phyloP scores from a whole-genome alignment of 805 yeast genomes.

The Saccharomyces eubayanus region DNA sequence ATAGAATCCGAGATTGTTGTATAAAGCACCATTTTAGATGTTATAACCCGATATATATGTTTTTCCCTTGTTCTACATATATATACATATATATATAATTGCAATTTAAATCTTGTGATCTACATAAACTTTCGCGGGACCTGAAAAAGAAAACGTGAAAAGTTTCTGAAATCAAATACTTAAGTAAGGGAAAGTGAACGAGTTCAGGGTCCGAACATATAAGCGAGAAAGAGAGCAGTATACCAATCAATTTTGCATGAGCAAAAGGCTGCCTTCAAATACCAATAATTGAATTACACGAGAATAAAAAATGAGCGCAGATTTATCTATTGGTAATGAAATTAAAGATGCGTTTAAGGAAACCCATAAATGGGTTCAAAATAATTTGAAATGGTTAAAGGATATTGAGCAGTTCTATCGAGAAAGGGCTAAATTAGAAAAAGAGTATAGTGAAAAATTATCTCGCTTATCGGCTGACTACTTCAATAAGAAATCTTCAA shows the following conservation, averaged over 20 bases:
- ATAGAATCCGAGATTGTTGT: conserved; percentile 39
- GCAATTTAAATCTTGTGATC: background rate
- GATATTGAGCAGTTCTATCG: conserved; percentile 79
- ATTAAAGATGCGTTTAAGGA: conserved; percentile 71
- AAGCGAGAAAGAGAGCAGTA: background rate
- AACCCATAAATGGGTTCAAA: conserved; percentile 70
- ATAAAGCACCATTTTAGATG: conserved; percentile 3
- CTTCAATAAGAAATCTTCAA: conserved; percentile 66
- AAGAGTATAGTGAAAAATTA: conserved; percentile 68
- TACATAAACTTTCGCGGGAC: background rate
- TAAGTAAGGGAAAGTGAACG: background rate
- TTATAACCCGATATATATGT: background rate
- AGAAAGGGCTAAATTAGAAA: conserved; percentile 75
- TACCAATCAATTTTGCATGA: background rate
- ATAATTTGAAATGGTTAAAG: conserved; percentile 63
- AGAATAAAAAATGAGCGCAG: conserved; percentile 16
- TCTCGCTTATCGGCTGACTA: conserved; percentile 56
- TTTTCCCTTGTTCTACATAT: background rate
- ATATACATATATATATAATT: background rate
- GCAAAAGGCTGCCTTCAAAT: background rate
- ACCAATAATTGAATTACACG: background rate
- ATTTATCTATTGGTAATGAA: conserved; percentile 54
- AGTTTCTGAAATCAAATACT: background rate
- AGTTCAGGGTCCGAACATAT: background rate
- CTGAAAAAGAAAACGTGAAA: background rate